Evolutionary conservation across 2,329 filamentous ascomycete genomes (phyloP).

Genomic region (Dothideomycetes sp.): DNA sequence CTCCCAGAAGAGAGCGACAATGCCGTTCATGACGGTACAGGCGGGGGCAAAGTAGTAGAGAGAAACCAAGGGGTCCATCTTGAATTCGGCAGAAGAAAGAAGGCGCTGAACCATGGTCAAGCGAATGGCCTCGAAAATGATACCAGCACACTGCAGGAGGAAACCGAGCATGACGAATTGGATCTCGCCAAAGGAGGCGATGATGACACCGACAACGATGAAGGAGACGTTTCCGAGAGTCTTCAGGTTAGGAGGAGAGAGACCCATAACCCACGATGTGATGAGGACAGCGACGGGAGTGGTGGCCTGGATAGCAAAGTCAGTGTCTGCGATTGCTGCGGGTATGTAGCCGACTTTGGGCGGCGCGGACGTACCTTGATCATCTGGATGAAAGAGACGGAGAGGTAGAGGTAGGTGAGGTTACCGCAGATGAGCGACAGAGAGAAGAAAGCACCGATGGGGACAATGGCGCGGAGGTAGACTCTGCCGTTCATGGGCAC

Average conservation of each 20-base stretch:
- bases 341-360: slow-evolving; percentile 17
- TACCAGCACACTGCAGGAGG: slow-evolving; percentile 67
- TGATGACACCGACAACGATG: slow-evolving; percentile 89
- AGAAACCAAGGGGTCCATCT: slow-evolving; percentile 84
- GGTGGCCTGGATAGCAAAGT: slow-evolving; percentile 57
- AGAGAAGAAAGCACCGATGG: slow-evolving; percentile 92
- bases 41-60: slow-evolving; percentile 85
- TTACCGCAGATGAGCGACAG: slow-evolving; percentile 95
- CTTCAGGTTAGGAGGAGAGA: slow-evolving; percentile 74
- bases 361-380: slow-evolving; percentile 60
- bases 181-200: slow-evolving; percentile 93
- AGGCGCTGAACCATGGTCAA: slow-evolving; percentile 78
- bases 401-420: slow-evolving; percentile 88
- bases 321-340: slow-evolving; percentile 11
- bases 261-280: slow-evolving; percentile 78
- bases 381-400: slow-evolving; percentile 98
- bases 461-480: slow-evolving; percentile 86
- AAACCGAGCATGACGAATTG: slow-evolving; percentile 77
- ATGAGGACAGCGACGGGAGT: slow-evolving; percentile 89
- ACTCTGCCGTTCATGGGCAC: slow-evolving; percentile 95
- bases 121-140: slow-evolving; percentile 73
- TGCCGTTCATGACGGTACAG: slow-evolving; percentile 72
- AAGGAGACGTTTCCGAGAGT: slow-evolving; percentile 87
- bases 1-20: slow-evolving; percentile 65
- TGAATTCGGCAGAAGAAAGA: slow-evolving; percentile 73